Evolutionary conservation across 1,284 basidiomycete species (phyloP), one percentile per base, ranked within the genome.

Genomic region (Ceratorhiza oryzae-sativae): DNA sequence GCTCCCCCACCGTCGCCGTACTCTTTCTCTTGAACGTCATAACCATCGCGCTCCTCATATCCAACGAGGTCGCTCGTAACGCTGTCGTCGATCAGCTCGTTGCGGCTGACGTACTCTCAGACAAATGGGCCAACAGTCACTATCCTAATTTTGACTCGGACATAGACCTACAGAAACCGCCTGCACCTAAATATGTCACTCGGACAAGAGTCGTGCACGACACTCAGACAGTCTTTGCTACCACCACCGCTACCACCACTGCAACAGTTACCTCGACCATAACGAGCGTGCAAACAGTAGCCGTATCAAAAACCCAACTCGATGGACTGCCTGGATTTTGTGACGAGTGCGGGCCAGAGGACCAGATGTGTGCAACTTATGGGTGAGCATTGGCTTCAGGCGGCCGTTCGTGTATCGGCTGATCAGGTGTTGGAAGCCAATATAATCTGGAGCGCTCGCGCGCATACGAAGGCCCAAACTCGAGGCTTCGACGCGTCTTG

Each of bases 371-470:
- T 56, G 48, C 25, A n/a, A 34, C 72, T 71, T 76, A 76, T 41
- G 75, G 75, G 75, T 76, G 61, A 30, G 61, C 49, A 10, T 45
- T 71, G 25, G 18, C 18, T 23, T 53, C 13, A 18, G 2, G 9
- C 27, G 8, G 4, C 0, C 34, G 30, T n/a, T 27, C 39, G 3
- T 10, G 41, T 13, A 32, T 12, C 15, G 46, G 34, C 51, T 65
- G 15, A 45, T 23, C 15, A 53, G 8, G 34, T 10, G 41, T 32
- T 49, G 32, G 32, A 42, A 75, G 74, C 23, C 49, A 72, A 46
- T 71, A 72, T 39, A 75, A 73, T 27, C 74, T 76, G 27, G 75
- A 74, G 15, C 70, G 73, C 15, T 74, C 75, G 9, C 75, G 75
- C 18, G 65, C 71, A 5, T 76, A 75, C 27, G 75, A 76, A 56